Evolutionary conservation across 2,329 filamentous ascomycete species (phyloP).

Genomic region (Xylaria arbuscula): DNA sequence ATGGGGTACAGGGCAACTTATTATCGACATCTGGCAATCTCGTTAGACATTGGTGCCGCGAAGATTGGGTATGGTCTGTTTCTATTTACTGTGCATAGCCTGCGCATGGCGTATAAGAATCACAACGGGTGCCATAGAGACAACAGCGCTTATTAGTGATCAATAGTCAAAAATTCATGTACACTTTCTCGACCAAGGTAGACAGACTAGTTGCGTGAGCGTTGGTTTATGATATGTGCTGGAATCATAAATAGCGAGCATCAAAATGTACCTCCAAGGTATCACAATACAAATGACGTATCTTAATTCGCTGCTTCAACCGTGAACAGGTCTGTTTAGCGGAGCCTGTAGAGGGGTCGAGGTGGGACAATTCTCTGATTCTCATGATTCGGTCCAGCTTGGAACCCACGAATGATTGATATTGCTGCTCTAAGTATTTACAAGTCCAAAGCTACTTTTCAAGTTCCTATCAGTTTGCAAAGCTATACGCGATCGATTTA

Average conservation of each 20-base stretch:
- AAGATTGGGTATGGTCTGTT: conserved; percentile 33
- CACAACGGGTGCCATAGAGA: conserved; percentile 54
- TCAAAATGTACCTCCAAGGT: not conserved
- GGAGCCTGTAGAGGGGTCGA: conserved; percentile 7
- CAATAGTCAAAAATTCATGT: not conserved
- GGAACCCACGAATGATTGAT: not conserved
- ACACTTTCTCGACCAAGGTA: not conserved
- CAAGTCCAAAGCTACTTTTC: too few species aligned
- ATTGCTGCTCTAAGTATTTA: too few species aligned
- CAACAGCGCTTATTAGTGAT: not conserved
- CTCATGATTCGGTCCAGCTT: not conserved
- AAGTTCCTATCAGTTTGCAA: too few species aligned
- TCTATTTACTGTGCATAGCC: conserved; percentile 54
- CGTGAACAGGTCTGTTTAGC: not conserved
- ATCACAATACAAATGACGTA: not conserved
- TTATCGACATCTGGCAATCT: conserved; percentile 45
- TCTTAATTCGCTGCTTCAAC: conserved; percentile 1
- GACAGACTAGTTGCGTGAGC: not conserved
- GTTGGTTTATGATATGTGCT: not conserved
- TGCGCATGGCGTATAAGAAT: conserved; percentile 57
- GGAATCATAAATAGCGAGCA: too few species aligned
- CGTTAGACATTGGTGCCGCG: conserved; percentile 12
- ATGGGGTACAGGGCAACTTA: conserved; percentile 44
- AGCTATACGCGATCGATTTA: too few species aligned
- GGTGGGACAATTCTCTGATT: conserved; percentile 8